Conservation (phyloP, 768 basidiomycete genomes). For the Mycena vitilis region DNA sequence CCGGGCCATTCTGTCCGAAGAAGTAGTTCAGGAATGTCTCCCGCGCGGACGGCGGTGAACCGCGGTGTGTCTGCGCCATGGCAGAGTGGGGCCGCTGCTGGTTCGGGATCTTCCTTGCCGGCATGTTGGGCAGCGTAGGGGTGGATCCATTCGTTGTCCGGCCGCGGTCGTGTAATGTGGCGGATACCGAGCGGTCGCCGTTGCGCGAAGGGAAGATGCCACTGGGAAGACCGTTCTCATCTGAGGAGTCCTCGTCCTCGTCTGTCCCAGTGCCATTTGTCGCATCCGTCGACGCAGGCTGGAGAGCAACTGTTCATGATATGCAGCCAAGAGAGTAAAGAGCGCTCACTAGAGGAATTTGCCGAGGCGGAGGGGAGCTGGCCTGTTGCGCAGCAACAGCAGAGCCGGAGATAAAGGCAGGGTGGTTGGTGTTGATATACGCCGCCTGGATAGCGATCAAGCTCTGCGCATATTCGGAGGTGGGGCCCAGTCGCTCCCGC, state of each 20-base stretch:
- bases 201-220: conserved; percentile 63
- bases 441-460: conserved; percentile 97
- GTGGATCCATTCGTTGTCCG: conserved; percentile 55
- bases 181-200: conserved; percentile 77
- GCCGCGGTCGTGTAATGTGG: conserved; percentile 80
- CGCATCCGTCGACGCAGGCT: conserved; percentile 77
- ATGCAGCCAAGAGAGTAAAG: conserved; percentile 19
- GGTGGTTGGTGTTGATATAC: conserved; percentile 99
- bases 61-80: conserved; percentile 47
- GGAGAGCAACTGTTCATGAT: conserved; percentile 33
- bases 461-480: conserved; percentile 95
- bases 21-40: conserved; percentile 98
- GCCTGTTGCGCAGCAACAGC: conserved; percentile 68
- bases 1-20: conserved; percentile 92
- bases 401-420: conserved; percentile 88
- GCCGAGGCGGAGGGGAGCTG: conserved; percentile 54
- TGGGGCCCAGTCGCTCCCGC: conserved; percentile 94
- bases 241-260: conserved; percentile 73
- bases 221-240: conserved; percentile 65
- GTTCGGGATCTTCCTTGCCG: conserved; percentile 38
- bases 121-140: conserved; percentile 43
- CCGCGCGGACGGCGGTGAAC: conserved; percentile 69
- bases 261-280: conserved; percentile 64
- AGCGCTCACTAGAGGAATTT: conserved; percentile 62
- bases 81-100: conserved; percentile 49